Evolutionary conservation across 192 early-diverging fungal species (phyloP).

Genomic region (Rhizophlyctis rosea): DNA sequence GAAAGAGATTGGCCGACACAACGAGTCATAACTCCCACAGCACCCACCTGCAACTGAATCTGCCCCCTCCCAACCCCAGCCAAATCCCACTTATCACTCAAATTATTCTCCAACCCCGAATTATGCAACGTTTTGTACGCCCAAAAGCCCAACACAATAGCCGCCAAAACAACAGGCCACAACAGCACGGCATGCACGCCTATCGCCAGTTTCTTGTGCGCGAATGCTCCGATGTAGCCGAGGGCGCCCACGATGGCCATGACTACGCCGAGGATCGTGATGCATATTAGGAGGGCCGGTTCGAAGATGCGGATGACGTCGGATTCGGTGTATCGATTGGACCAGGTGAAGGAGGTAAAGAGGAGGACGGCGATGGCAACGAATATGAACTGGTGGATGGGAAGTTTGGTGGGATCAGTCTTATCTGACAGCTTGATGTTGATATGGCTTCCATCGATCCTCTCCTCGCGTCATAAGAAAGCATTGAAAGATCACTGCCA

Average conservation of each 20-base stretch:
- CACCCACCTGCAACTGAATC: slow-evolving; percentile 22
- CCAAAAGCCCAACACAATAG: slow-evolving; percentile 22
- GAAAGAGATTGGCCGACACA: neutral
- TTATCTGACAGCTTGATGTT: no score
- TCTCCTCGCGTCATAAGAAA: no score
- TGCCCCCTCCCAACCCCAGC: neutral
- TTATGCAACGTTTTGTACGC: slow-evolving; percentile 15
- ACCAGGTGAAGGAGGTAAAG: slow-evolving; percentile 12
- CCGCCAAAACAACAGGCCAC: slow-evolving; percentile 21
- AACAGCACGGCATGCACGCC: slow-evolving; percentile 17
- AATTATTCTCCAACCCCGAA: neutral
- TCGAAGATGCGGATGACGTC: slow-evolving; percentile 13
- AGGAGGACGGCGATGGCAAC: slow-evolving; percentile 13
- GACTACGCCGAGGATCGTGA: slow-evolving; percentile 8
- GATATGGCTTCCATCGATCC: no score
- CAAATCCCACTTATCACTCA: slow-evolving; percentile 22
- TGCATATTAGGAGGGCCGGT: slow-evolving; percentile 15
- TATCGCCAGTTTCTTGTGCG: slow-evolving; percentile 21
- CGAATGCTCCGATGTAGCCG: slow-evolving; percentile 34
- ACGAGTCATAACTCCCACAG: neutral
- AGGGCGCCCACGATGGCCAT: slow-evolving; percentile 16
- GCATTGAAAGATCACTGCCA: no score
- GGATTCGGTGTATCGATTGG: slow-evolving; percentile 4
- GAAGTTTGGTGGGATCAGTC: no score
- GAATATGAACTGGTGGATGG: slow-evolving; percentile 21